Evolutionary conservation across 2,329 filamentous ascomycete species (phyloP), one percentile per base, ranked within the genome.

Genomic region (Cladosporium sp.): DNA sequence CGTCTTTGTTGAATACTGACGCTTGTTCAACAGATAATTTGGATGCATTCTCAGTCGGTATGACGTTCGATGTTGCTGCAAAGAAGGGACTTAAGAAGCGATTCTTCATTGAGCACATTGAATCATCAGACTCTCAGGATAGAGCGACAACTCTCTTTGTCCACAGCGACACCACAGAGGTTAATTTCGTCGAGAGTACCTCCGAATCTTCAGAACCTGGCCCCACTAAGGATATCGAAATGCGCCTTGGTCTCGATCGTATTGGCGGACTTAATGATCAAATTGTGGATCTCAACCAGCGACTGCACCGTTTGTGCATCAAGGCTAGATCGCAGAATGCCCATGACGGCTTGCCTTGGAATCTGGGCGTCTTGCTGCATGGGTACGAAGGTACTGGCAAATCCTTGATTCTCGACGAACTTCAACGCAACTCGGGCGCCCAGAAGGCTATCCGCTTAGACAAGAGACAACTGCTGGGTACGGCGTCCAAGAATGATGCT

Each of bases 311-410:
- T 22, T 60, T 73, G 9, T 51, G 49, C 41, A 45, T 32, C 15
- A 43, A 38, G 13, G 47, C 47, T 18, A 49, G 38, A 20, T 27
- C 40, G 38, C 29, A 41, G 8, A 45, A 43, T 16, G 40, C 36
- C 15, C 13, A 46, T 7, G 49, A 38, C n/a, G 36, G 33, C 16
- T 33, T 43, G n/a, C 40, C 49, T 1, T 30, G 43, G 36, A 55
- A 59, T 19, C 45, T 33, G 78, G 82, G 82, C 0, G 77, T 93
- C 30, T 76, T 93, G 19, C 74, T 96, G 4, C 84, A 94, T 64
- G 92, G 92, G 12, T 84, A 87, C 15, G 80, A 82, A 54, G 91
- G 92, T 9, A 94, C 88, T 0, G 92, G 92, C 19, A 96, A 96
- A 70, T 85, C 82, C 0, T 77, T 86, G 55, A 73, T 96, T 0